Conservation (phyloP, 768 basidiomycete species). For the Serendipita sp. region DNA sequence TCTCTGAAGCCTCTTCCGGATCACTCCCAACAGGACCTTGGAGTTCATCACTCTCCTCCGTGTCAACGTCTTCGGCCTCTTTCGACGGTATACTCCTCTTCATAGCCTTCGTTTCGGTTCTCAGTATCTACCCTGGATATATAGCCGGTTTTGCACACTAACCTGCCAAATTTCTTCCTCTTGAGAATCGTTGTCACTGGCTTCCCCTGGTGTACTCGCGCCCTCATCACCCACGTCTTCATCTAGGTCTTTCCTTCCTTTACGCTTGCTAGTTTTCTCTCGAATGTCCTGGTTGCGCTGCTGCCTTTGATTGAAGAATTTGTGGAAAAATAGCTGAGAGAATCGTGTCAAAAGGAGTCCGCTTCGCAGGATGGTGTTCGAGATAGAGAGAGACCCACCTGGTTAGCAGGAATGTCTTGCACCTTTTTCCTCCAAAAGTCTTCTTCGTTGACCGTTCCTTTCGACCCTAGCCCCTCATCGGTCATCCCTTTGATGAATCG, state of each 20-base stretch:
- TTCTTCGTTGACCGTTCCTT: constrained; percentile 51
- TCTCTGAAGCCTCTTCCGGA: constrained; percentile 19
- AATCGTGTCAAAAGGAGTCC: constrained; percentile 7
- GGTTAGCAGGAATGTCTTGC: constrained; percentile 72
- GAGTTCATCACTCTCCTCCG: constrained; percentile 16
- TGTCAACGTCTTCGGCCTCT: constrained; percentile 25
- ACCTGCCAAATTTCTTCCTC: constrained; percentile 88
- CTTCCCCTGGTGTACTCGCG: constrained; percentile 16
- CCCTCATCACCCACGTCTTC: constrained; percentile 21
- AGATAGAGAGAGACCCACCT: constrained; percentile 41
- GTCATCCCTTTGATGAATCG: constrained; percentile 48
- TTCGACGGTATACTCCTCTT: constrained; percentile 64
- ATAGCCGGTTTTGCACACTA: constrained; percentile 11
- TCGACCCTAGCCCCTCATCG: constrained; percentile 34
- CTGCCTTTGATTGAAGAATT: constrained; percentile 65
- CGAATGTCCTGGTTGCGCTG: constrained; percentile 35
- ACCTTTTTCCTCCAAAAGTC: constrained; percentile 53
- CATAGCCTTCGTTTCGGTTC: constrained; percentile 49
- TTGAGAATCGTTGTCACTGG: constrained; percentile 29
- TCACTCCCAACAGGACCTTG: constrained; percentile 6
- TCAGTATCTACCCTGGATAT: neutral
- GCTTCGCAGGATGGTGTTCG: neutral
- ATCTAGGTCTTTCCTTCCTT: constrained; percentile 12
- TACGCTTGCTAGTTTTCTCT: constrained; percentile 29
- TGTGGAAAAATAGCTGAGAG: constrained; percentile 72